These are phyloP conservation scores for Helenozyma rhizophorensis DNA, from an alignment of 805 yeast species.

Conservation along the genomic window DNA sequence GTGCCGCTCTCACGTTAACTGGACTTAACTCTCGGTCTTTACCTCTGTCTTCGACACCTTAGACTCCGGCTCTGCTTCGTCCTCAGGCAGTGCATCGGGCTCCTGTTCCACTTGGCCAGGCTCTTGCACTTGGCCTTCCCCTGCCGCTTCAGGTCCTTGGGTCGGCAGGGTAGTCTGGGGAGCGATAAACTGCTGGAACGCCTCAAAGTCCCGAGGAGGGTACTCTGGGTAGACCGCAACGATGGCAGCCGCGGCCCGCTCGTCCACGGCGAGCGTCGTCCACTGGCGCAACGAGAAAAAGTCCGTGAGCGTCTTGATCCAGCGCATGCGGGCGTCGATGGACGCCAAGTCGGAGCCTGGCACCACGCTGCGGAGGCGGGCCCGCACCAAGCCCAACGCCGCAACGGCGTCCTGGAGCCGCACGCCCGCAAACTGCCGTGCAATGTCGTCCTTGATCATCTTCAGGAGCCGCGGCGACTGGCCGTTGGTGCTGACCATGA, in stretches of 20 bases:
- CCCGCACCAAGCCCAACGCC: constrained; percentile 55
- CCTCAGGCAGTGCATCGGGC: background rate
- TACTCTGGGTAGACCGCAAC: constrained; percentile 46
- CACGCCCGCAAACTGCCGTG: constrained; percentile 39
- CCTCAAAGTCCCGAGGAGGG: constrained; percentile 35
- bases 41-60: background rate
- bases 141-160: background rate
- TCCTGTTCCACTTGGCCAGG: background rate
- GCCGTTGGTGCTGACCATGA: constrained; percentile 82
- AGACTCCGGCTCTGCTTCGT: background rate
- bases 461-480: constrained; percentile 72
- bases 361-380: constrained; percentile 40
- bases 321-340: constrained; percentile 62
- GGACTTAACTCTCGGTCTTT: background rate
- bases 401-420: constrained; percentile 57
- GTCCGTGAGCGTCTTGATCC: constrained; percentile 68
- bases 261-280: constrained; percentile 39
- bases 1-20: too few relatives aligned
- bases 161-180: too few relatives aligned
- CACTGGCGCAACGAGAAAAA: constrained; percentile 54
- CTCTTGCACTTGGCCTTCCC: background rate
- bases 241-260: constrained; percentile 31
- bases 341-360: constrained; percentile 44
- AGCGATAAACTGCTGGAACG: constrained; percentile 10
- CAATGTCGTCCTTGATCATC: constrained; percentile 47